Percentiles rank a stretch among this genome's conserved stretches.
phyloP scores from a whole-genome alignment of 2,329 filamentous ascomycete species.

The Cercospora sp. region DNA sequence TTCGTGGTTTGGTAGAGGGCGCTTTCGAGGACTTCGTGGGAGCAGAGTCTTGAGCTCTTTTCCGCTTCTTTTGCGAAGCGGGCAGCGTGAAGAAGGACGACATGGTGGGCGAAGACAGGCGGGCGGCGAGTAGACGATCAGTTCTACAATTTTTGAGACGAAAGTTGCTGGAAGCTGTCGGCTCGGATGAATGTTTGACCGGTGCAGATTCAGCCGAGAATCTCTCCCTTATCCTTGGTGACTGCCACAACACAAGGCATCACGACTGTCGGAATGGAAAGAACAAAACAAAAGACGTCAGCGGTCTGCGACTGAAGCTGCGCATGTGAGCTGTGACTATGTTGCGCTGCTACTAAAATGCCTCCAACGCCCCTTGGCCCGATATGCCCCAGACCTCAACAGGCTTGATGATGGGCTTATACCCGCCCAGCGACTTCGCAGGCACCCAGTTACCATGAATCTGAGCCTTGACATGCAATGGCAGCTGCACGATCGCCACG shows the following conservation, averaged over 20 bases:
- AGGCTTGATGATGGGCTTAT: conserved; percentile 17
- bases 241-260: neutral
- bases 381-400: conserved; percentile 15
- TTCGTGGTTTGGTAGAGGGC: conserved; percentile 48
- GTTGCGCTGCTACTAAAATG: neutral
- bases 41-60: conserved; percentile 63
- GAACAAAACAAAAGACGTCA: neutral
- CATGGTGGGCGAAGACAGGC: conserved; percentile 53
- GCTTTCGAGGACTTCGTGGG: conserved; percentile 50
- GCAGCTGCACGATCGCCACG: conserved; percentile 45
- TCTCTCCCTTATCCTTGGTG: neutral
- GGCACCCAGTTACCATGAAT: conserved; percentile 24
- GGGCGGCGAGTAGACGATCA: neutral
- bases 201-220: neutral
- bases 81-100: conserved; percentile 95
- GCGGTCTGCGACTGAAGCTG: neutral
- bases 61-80: conserved; percentile 85
- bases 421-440: conserved; percentile 21
- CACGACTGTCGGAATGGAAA: neutral
- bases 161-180: conserved; percentile 1
- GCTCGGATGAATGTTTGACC: neutral
- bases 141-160: conserved; percentile 7
- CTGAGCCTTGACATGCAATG: conserved; percentile 33
- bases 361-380: conserved; percentile 18
- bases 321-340: too few species aligned